phyloP scores from a whole-genome alignment of 225 moss, liverwort and hornwort species.

The Lunularia cruciata region DNA sequence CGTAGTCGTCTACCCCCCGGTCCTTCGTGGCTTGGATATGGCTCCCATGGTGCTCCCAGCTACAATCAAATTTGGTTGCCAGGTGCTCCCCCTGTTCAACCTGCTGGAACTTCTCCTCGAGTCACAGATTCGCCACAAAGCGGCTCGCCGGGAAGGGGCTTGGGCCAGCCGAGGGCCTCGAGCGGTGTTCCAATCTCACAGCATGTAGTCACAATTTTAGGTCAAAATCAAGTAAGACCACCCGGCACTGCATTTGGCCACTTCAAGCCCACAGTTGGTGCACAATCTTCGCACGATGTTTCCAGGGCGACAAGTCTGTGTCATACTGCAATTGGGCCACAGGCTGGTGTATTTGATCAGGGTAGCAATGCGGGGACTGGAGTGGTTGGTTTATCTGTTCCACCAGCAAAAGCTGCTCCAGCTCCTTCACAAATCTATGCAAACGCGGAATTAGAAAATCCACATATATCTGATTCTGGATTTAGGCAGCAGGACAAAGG shows the following conservation, averaged over 20 bases:
- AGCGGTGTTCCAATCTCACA: background rate
- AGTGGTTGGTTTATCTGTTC: background rate
- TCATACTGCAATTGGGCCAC: background rate
- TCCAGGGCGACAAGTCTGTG: background rate
- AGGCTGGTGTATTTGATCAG: background rate
- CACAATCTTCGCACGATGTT: background rate
- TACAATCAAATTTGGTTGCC: background rate
- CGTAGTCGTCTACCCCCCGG: background rate
- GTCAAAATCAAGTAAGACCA: slow-evolving; percentile 1
- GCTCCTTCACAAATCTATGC: background rate
- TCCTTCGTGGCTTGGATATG: background rate
- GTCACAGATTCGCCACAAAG: background rate
- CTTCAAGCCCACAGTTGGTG: background rate
- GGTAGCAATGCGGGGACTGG: background rate
- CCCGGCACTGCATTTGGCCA: slow-evolving; percentile 1
- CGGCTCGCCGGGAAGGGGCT: background rate
- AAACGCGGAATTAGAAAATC: background rate
- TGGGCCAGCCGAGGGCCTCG: slow-evolving; percentile 1
- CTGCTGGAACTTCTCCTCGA: background rate
- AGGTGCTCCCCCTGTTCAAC: background rate
- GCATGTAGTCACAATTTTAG: slow-evolving; percentile 3
- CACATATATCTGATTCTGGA: background rate
- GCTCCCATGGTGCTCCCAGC: background rate
- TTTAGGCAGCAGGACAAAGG: background rate
- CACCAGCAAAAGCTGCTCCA: background rate